A percentile compares a stretch with the other conserved stretches of the same genome.
phyloP scores from a whole-genome alignment of 2,329 filamentous ascomycete species.

The Trichocomaceae sp. region DNA sequence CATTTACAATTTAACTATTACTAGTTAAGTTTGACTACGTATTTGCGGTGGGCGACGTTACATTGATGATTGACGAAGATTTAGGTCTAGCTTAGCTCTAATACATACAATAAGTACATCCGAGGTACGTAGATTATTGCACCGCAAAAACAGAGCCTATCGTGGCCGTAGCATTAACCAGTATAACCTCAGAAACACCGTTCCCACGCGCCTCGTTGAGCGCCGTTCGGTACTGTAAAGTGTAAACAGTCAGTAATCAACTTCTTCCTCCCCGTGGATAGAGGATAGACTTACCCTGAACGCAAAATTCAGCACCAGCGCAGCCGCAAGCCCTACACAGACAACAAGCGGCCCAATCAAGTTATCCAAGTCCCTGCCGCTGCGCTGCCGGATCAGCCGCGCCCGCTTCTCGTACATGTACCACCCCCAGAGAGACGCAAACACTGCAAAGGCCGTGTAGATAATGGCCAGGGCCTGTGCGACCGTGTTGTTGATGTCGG shows the following conservation, averaged over 20 bases:
- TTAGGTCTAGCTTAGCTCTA: too few relatives aligned
- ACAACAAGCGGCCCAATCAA: constrained; percentile 77
- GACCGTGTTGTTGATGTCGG: constrained; percentile 64
- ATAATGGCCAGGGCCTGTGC: constrained; percentile 72
- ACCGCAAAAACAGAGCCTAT: neutral
- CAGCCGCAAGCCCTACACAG: constrained; percentile 68
- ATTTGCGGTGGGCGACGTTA: too few relatives aligned
- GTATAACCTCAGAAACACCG: neutral
- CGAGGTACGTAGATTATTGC: neutral
- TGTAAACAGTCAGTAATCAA: neutral
- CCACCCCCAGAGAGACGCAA: constrained; percentile 83
- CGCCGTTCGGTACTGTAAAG: neutral
- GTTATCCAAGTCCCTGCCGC: constrained; percentile 90
- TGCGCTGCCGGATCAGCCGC: constrained; percentile 73
- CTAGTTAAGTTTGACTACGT: too few relatives aligned
- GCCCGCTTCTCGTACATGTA: constrained; percentile 69
- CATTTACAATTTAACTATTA: too few relatives aligned
- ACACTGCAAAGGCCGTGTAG: constrained; percentile 74
- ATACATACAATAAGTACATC: neutral
- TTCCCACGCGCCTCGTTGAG: neutral
- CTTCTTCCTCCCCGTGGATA: neutral
- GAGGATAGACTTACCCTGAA: constrained; percentile 55
- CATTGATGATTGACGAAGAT: too few relatives aligned
- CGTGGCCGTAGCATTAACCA: neutral
- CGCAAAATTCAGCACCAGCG: constrained; percentile 77